Conservation (phyloP, 345 rosid species). For the Salix exigua region DNA sequence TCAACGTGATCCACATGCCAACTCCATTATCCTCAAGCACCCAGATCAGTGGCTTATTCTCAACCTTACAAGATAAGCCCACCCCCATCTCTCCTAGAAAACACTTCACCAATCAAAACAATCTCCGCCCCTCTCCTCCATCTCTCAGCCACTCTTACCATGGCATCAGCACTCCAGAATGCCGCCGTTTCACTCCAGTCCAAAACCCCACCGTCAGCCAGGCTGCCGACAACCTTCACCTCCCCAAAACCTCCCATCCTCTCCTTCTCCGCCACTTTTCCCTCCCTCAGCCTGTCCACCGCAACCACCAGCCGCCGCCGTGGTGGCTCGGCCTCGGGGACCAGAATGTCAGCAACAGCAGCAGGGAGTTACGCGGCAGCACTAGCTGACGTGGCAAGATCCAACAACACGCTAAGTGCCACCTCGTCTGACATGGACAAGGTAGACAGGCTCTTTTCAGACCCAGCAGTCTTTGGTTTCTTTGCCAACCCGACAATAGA, state of each 20-base stretch:
- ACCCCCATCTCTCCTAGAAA: background rate
- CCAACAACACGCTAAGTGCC: slow-evolving; percentile 54
- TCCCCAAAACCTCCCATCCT: slow-evolving; percentile 35
- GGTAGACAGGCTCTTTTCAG: slow-evolving; percentile 64
- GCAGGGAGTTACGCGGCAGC: slow-evolving; percentile 78
- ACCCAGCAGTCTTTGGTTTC: slow-evolving; percentile 42
- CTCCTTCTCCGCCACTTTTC: slow-evolving; percentile 43
- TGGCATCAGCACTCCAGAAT: slow-evolving; percentile 69
- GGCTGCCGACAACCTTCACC: slow-evolving; percentile 25
- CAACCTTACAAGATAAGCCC: too few species aligned
- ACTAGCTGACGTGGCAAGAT: slow-evolving; percentile 63
- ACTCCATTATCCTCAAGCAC: too few species aligned
- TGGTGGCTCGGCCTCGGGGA: slow-evolving; percentile 34
- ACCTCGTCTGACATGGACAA: slow-evolving; percentile 75
- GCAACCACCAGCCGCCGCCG: slow-evolving; percentile 24
- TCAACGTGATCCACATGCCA: too few species aligned
- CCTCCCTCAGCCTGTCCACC: slow-evolving; percentile 23
- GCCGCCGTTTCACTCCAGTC: slow-evolving; percentile 51
- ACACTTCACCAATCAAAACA: background rate
- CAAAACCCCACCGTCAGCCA: slow-evolving; percentile 40
- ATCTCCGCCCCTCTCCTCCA: background rate
- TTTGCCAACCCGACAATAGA: slow-evolving; percentile 60
- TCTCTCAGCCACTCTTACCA: background rate
- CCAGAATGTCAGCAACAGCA: slow-evolving; percentile 56
- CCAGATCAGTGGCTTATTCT: too few species aligned